Evolutionary conservation across 192 early-diverging fungal species (phyloP), one percentile per base, ranked within the genome.

Genomic region (Oehlia diaphana): DNA sequence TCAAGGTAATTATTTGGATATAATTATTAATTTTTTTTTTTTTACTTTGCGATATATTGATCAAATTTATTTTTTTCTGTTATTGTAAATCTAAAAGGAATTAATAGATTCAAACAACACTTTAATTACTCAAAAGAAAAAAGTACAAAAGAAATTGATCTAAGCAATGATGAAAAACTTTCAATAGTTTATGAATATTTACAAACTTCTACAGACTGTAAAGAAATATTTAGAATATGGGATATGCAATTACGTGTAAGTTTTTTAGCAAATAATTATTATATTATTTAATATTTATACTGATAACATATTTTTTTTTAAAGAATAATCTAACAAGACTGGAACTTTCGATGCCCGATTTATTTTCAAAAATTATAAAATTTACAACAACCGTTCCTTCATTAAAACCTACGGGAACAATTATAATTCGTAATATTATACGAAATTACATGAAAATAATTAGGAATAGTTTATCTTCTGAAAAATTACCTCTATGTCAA

Each of bases 391-490:
- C 72, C 83, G 83, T 37, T 21, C 77, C 68, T 44, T 84, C 65
- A 13, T 75, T 68, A 58, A 78, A 80, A 33, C 80, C 87, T 0
- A 76, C 88, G 9, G 78, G 79, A 16, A 83, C 91, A 9, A 85
- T 84, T 19, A 71, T 84, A 6, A 82, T 79, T 42, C 80, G 85
- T 39, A 74, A 71, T n/a, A 86, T 95, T 28, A 82, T 94, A 26
- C 86, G 91, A 72, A 87, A 91, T 47, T 89, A 92, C 63, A 88
- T 95, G 91, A 89, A 87, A 39, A 75, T 73, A 0, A 76, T 95
- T 23, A 92, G 94, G 76, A 83, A 90, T 13, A 86, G 88, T 62
- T 80, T 95, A 31, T 89, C 88, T 6, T 89, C 90, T 21, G 85
- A 87, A 69, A 87, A 89, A 66, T 83, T 87, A 35, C 83, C 85